Evolutionary conservation across 2,329 filamentous ascomycete genomes (phyloP).

Genomic region (Cytospora piceicola): DNA sequence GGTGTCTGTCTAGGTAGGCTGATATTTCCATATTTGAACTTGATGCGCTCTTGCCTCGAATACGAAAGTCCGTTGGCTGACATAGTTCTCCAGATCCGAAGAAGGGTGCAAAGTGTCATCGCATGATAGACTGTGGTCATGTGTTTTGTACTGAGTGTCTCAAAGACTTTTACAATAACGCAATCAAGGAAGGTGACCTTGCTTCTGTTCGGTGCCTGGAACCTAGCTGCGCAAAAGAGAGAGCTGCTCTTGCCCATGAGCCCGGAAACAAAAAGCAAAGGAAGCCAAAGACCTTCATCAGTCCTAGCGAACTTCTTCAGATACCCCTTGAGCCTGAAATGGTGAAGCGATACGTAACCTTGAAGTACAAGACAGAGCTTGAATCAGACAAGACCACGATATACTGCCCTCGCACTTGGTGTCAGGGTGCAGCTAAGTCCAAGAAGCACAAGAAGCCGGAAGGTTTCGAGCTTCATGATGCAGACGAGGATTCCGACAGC

Average conservation of each 20-base stretch:
- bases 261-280: constrained; percentile 48
- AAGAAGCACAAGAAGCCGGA: constrained; percentile 72
- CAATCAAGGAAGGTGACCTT: constrained; percentile 84
- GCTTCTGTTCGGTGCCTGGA: constrained; percentile 77
- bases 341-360: constrained; percentile 82
- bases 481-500: constrained; percentile 57
- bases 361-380: constrained; percentile 91
- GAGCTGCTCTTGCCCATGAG: constrained; percentile 43
- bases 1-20: constrained; percentile 75
- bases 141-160: constrained; percentile 91
- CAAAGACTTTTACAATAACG: constrained; percentile 85
- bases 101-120: constrained; percentile 81
- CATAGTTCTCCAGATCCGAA: constrained; percentile 69
- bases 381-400: constrained; percentile 91
- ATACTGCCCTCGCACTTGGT: constrained; percentile 92
- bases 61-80: constrained; percentile 32
- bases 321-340: constrained; percentile 72
- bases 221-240: constrained; percentile 75
- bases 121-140: constrained; percentile 81
- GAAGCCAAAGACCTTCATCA: constrained; percentile 71
- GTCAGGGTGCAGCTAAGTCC: constrained; percentile 82
- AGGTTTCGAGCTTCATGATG: constrained; percentile 64
- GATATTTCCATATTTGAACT: not conserved
- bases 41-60: not conserved
- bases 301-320: constrained; percentile 80